phyloP scores from a whole-genome alignment of 208 protist genomes.

The Crithidia sp. region DNA sequence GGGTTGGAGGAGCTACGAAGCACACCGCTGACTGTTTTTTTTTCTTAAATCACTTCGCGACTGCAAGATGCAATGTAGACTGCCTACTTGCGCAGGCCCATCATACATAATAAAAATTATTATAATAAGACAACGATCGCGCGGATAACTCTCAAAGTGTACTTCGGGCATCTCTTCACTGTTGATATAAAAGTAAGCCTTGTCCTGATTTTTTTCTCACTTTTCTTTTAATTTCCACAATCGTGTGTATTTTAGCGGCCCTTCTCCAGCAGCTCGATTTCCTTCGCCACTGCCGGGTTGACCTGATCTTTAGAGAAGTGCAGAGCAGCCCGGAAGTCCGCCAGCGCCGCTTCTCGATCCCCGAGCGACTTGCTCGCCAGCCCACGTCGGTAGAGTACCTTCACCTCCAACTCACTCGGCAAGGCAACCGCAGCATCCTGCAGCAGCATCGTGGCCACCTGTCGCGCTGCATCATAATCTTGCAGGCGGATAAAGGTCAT shows the following conservation, averaged over 20 bases:
- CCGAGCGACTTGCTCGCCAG: slow-evolving; percentile 65
- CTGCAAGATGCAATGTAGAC: too few species aligned
- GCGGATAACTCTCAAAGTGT: too few species aligned
- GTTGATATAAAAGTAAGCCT: too few species aligned
- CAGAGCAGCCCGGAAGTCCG: slow-evolving; percentile 75
- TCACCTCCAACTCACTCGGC: slow-evolving; percentile 61
- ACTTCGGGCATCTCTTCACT: too few species aligned
- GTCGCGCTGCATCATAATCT: slow-evolving; percentile 70
- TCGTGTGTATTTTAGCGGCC: background rate
- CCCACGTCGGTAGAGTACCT: slow-evolving; percentile 81
- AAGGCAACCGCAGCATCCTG: slow-evolving; percentile 52
- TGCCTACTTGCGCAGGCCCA: too few species aligned
- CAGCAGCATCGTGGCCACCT: slow-evolving; percentile 79
- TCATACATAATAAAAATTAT: too few species aligned
- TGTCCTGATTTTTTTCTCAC: too few species aligned
- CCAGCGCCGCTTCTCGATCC: slow-evolving; percentile 60
- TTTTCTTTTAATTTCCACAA: too few species aligned
- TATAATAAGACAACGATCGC: too few species aligned
- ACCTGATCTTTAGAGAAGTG: slow-evolving; percentile 57
- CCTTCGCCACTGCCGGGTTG: slow-evolving; percentile 53
- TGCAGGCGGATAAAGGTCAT: slow-evolving; percentile 71
- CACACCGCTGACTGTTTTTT: too few species aligned
- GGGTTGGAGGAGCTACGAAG: too few species aligned
- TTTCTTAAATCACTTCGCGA: too few species aligned
- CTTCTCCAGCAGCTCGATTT: slow-evolving; percentile 46